Percentiles rank a stretch among this genome's conserved stretches.
Conservation (phyloP, 1,284 basidiomycete species). For the Schizopora paradoxa region DNA sequence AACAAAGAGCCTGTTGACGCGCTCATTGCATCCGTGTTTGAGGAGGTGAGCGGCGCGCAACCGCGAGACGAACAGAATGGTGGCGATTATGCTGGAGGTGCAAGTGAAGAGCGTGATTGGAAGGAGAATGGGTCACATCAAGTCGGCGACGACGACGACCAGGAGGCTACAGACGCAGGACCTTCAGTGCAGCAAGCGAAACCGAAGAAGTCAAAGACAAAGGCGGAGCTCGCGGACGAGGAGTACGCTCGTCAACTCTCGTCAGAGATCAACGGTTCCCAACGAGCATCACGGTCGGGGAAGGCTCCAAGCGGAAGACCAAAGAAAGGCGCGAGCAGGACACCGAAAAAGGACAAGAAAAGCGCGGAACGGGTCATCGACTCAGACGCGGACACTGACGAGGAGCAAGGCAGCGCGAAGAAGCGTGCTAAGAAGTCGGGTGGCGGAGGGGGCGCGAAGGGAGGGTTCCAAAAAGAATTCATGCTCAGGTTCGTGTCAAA, state of each 20-base stretch:
- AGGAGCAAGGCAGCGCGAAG: constrained; percentile 30
- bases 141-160: constrained; percentile 30
- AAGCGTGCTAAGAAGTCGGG: constrained; percentile 34
- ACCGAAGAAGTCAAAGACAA: constrained; percentile 40
- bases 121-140: constrained; percentile 20
- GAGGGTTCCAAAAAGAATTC: constrained; percentile 76
- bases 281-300: constrained; percentile 39
- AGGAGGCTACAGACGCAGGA: constrained; percentile 29
- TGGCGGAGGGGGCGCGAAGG: constrained; percentile 33
- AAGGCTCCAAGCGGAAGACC: constrained; percentile 22
- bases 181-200: constrained; percentile 29
- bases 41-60: constrained; percentile 39
- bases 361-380: constrained; percentile 52
- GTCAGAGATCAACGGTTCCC: constrained; percentile 63
- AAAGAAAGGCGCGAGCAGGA: constrained; percentile 36
- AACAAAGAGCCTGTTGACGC: constrained; percentile 54
- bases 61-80: background rate
- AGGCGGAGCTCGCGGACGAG: constrained; percentile 51
- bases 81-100: constrained; percentile 15
- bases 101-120: constrained; percentile 17
- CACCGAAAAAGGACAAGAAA: constrained; percentile 44
- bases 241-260: constrained; percentile 67
- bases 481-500: constrained; percentile 52
- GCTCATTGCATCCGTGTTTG: constrained; percentile 57
- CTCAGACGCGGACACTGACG: constrained; percentile 41